Percentiles rank a stretch among this genome's conserved stretches.
Conservation (phyloP, 163 green algal species). For the Chloromonas sp. region DNA sequence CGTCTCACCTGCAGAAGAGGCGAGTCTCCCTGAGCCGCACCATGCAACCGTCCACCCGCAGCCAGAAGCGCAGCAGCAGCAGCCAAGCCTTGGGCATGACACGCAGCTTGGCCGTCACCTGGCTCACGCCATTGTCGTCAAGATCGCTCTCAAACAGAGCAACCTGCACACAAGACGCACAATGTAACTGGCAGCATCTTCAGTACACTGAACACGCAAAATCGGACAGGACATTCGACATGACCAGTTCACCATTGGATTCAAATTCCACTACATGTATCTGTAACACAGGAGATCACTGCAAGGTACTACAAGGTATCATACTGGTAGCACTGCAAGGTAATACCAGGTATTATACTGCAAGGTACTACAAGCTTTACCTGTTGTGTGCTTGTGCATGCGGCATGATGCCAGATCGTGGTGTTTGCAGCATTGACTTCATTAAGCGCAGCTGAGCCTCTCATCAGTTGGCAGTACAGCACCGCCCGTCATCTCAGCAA, state of each 20-base stretch:
- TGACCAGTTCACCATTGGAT: not conserved
- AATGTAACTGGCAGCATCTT: not conserved
- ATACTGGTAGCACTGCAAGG: too few relatives aligned
- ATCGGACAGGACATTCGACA: not conserved
- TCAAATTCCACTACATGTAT: not conserved
- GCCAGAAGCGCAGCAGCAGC: conserved; percentile 86
- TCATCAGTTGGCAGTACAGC: too few relatives aligned
- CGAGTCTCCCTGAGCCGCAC: conserved; percentile 82
- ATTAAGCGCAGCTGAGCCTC: too few relatives aligned
- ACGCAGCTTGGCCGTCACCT: conserved; percentile 41
- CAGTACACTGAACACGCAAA: not conserved
- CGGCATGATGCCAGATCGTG: too few relatives aligned
- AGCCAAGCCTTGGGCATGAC: conserved; percentile 95
- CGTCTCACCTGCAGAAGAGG: conserved; percentile 65
- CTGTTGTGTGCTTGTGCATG: too few relatives aligned
- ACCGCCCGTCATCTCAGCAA: too few relatives aligned
- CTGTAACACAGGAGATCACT: too few relatives aligned
- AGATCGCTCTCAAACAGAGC: conserved; percentile 92
- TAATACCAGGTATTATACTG: too few relatives aligned
- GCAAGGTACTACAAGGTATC: too few relatives aligned
- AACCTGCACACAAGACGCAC: conserved; percentile 16
- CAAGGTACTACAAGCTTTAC: too few relatives aligned
- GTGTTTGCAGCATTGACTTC: too few relatives aligned
- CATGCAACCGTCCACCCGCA: conserved; percentile 84
- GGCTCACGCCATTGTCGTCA: conserved; percentile 82